These are phyloP conservation scores for Sporothrix protearum DNA, from an alignment of 2,329 filamentous ascomycete species.

Conservation along the genomic window DNA sequence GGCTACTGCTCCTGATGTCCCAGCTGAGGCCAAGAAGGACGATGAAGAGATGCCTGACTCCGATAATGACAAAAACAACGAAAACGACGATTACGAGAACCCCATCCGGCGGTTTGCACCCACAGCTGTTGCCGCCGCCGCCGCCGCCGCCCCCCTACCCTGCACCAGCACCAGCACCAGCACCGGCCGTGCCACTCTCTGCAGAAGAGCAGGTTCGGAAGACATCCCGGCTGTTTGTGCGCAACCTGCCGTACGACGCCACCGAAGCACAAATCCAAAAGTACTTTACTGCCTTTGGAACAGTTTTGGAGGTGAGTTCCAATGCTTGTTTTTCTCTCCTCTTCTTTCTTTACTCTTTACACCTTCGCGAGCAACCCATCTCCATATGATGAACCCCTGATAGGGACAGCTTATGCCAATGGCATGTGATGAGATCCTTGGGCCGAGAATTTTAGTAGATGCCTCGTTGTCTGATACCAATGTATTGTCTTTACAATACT, in stretches of 20 bases:
- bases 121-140: neutral
- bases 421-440: slow-evolving; percentile 83
- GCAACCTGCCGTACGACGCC: slow-evolving; percentile 80
- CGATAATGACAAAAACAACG: neutral
- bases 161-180: neutral
- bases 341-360: neutral
- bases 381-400: slow-evolving; percentile 88
- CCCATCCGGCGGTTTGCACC: slow-evolving; percentile 14
- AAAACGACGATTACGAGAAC: slow-evolving; percentile 3
- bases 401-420: slow-evolving; percentile 98
- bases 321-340: neutral
- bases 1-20: neutral
- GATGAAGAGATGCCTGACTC: slow-evolving; percentile 31
- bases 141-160: neutral
- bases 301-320: slow-evolving; percentile 78
- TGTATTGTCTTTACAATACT: slow-evolving; percentile 1
- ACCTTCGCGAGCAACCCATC: neutral
- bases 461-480: slow-evolving; percentile 74
- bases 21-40: neutral
- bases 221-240: slow-evolving; percentile 77
- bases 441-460: slow-evolving; percentile 99
- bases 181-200: slow-evolving; percentile 36
- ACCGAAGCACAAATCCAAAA: slow-evolving; percentile 72
- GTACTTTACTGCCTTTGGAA: slow-evolving; percentile 69
- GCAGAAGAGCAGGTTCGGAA: slow-evolving; percentile 61